Percentiles rank a stretch among this genome's conserved stretches.
phyloP scores from a whole-genome alignment of 1,284 basidiomycete species.

The Apiotrichum siamense region DNA sequence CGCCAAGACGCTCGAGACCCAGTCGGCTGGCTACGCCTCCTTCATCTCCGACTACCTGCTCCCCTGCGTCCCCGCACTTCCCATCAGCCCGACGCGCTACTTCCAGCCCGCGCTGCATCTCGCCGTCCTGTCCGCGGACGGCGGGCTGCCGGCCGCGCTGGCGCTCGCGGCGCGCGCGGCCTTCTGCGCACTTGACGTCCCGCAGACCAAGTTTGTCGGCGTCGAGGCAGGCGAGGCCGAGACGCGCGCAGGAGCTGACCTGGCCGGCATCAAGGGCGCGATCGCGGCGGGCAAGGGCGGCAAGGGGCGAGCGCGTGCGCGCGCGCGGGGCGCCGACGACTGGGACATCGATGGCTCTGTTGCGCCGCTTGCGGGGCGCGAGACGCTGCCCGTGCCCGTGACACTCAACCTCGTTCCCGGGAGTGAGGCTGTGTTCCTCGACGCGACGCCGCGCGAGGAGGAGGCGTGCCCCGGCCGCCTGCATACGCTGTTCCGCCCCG shows the following conservation, averaged over 20 bases:
- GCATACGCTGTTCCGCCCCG: conserved; percentile 34
- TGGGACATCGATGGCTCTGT: conserved; percentile 43
- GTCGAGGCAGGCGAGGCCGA: conserved; percentile 28
- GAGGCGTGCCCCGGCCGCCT: conserved; percentile 41
- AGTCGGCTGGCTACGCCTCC: conserved; percentile 34
- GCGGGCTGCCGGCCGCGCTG: conserved; percentile 28
- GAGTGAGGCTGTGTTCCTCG: conserved; percentile 31
- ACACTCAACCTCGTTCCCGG: conserved; percentile 42
- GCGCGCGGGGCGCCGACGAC: conserved; percentile 39
- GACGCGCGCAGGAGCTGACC: conserved; percentile 9
- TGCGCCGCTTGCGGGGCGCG: conserved; percentile 24
- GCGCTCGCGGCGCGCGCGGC: conserved; percentile 40
- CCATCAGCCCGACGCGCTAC: conserved; percentile 20
- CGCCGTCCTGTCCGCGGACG: conserved; percentile 26
- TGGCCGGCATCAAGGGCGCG: conserved; percentile 44
- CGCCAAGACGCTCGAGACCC: conserved; percentile 18
- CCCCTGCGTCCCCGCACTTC: conserved; percentile 36
- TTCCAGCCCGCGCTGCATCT: conserved; percentile 41
- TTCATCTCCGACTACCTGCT: conserved; percentile 41
- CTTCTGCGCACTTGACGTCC: conserved; percentile 39
- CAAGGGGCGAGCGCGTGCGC: conserved; percentile 6
- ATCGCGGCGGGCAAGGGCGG: conserved; percentile 27
- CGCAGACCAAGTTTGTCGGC: conserved; percentile 38
- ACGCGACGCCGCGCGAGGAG: conserved; percentile 44
- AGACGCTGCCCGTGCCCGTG: conserved; percentile 40